Conservation (phyloP, 2,329 filamentous ascomycete genomes). For the Neophaeococcomyces mojaviensis region DNA sequence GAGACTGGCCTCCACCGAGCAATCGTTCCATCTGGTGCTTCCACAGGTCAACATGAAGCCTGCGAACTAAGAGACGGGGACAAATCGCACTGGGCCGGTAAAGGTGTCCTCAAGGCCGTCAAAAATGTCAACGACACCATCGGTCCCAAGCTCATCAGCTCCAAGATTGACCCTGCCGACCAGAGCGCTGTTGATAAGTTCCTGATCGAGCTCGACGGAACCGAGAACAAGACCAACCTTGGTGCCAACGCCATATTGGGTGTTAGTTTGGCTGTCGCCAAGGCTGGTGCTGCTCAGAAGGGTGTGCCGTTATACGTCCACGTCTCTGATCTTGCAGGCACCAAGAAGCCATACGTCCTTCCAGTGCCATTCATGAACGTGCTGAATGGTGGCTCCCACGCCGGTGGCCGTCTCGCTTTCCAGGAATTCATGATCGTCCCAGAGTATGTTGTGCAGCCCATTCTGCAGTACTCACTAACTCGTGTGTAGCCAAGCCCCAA, state of each 20-base stretch:
- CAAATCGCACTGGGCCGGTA: conserved; percentile 77
- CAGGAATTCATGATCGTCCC: conserved; percentile 96
- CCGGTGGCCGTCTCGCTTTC: conserved; percentile 90
- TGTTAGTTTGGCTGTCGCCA: conserved; percentile 58
- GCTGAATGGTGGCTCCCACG: conserved; percentile 90
- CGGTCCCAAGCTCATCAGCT: conserved; percentile 72
- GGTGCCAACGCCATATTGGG: conserved; percentile 56
- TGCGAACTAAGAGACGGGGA: conserved; percentile 86
- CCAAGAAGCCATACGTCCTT: conserved; percentile 85
- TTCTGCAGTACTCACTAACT: conserved; percentile 17
- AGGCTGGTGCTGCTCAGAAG: conserved; percentile 86
- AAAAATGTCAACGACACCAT: conserved; percentile 78
- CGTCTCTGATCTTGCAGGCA: conserved; percentile 78
- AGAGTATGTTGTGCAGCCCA: conserved; percentile 45
- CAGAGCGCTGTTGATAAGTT: conserved; percentile 77
- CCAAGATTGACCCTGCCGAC: conserved; percentile 77
- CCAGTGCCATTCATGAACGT: conserved; percentile 93
- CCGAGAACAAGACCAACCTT: conserved; percentile 51
- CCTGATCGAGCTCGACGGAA: conserved; percentile 72
- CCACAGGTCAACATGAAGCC: conserved; percentile 87
- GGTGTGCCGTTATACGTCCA: conserved; percentile 79
- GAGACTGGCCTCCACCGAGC: conserved; percentile 94
- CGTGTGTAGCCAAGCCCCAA: conserved; percentile 45
- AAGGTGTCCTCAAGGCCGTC: conserved; percentile 80
- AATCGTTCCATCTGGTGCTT: conserved; percentile 94